Evolutionary conservation across 306 rosid species (phyloP), one percentile per base, ranked within the genome.

Genomic region (Cucurbita argyrosperma): DNA sequence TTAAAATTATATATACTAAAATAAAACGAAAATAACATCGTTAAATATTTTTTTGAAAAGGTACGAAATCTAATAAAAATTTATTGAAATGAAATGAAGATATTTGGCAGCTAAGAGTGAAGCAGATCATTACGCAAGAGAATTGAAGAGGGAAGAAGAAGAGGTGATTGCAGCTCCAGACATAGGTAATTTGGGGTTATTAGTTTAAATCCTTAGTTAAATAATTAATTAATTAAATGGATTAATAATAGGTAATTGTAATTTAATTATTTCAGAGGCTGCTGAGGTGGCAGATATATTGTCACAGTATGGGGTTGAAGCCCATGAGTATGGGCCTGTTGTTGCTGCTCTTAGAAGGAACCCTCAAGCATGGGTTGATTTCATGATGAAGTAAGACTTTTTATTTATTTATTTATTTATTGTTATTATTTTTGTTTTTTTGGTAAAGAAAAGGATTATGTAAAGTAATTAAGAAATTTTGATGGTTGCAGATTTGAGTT

Each of bases 301-400:
- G 43, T 52, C 85, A 55, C 83, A 79, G 3, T 84, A 84, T 63
- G 87, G 87, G 23, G 83, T 71, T 9, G 83, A 81, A 42, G 74
- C 85, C 75, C 85, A 84, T 77, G 87, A 84, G 70, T 84, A 93
- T 76, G 87, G 78, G 5, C 97, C 98, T 0, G 94, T 93, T 45
- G 94, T 93, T 37, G 85, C 47, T 67, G 92, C 98, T 76, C 90
- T 93, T 1, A 86, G 96, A 77, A 93, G 86, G 74, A 93, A 84
- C 13, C 98, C 98, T 40, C 83, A 90, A 71, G 93, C 96, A 16
- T 93, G 98, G 98, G 86, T 93, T 63, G 97, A 93, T 80, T 93
- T 93, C 92, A 93, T 93, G 98, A 93, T 93, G 98, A 93, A 90
- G 97, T 90, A 83, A 38, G 26, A 1, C 69, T 62, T 62, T 80